These are phyloP conservation scores for Antrodiella citrinella DNA, from an alignment of 768 basidiomycete species.

Conservation along the genomic window DNA sequence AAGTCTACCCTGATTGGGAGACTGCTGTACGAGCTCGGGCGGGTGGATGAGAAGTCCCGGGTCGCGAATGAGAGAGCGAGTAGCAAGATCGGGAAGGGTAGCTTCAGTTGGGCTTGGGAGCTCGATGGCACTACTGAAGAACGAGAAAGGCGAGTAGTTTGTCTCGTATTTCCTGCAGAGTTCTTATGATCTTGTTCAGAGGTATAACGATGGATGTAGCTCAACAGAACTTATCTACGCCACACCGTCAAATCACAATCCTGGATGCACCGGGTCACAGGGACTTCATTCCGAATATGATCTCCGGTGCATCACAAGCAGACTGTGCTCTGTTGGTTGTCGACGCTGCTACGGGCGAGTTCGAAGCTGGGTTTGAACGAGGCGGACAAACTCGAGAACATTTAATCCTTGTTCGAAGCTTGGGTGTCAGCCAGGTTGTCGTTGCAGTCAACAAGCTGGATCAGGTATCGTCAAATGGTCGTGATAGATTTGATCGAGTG, in stretches of 20 bases:
- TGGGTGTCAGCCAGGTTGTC: constrained; percentile 87
- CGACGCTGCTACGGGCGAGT: constrained; percentile 84
- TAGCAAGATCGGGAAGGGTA: constrained; percentile 83
- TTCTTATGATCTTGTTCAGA: constrained; percentile 33
- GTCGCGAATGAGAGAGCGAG: constrained; percentile 85
- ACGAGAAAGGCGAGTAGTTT: constrained; percentile 64
- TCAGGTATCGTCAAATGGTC: constrained; percentile 49
- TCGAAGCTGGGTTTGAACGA: constrained; percentile 90
- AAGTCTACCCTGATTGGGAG: constrained; percentile 98
- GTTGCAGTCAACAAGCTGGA: constrained; percentile 96
- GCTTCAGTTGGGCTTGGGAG: constrained; percentile 98
- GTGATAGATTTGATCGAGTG: constrained; percentile 12
- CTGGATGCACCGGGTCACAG: constrained; percentile 96
- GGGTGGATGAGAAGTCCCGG: constrained; percentile 77
- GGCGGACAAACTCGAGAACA: constrained; percentile 97
- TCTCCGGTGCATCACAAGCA: constrained; percentile 95
- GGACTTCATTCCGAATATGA: constrained; percentile 99
- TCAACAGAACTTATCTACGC: constrained; percentile 66
- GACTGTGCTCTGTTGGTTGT: constrained; percentile 93
- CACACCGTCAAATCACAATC: constrained; percentile 77
- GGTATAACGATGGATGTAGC: constrained; percentile 99
- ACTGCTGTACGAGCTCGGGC: constrained; percentile 85
- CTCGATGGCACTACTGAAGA: constrained; percentile 91
- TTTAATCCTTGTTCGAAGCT: constrained; percentile 80
- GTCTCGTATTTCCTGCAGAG: background rate